Conservation (phyloP, 768 basidiomycete genomes). For the Tricholoma furcatifolium region DNA sequence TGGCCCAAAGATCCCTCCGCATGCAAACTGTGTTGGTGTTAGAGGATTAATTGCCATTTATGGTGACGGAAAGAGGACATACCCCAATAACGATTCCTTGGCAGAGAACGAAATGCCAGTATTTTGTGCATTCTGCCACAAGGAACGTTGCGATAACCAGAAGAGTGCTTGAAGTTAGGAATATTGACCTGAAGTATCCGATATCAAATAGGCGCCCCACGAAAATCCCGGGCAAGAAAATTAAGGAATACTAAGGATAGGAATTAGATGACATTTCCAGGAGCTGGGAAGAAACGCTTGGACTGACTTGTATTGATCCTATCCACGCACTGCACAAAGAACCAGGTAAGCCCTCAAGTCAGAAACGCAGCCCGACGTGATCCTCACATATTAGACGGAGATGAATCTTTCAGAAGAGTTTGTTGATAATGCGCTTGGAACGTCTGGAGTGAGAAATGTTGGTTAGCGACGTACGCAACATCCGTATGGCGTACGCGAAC, state of each 20-base stretch:
- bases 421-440: conserved; percentile 11
- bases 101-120: conserved; percentile 78
- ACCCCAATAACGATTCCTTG: conserved; percentile 72
- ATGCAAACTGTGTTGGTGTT: conserved; percentile 32
- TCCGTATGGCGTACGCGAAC: conserved; percentile 22
- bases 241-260: conserved; percentile 51
- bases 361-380: neutral
- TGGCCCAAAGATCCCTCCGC: conserved; percentile 63
- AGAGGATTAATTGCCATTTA: conserved; percentile 7
- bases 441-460: neutral
- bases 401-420: neutral
- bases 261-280: neutral
- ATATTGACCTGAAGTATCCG: conserved; percentile 58
- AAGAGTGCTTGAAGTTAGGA: conserved; percentile 44
- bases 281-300: neutral
- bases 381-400: conserved; percentile 6
- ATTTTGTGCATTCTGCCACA: conserved; percentile 66
- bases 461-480: no score
- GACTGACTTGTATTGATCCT: conserved; percentile 11
- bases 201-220: conserved; percentile 69
- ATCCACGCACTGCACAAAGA: conserved; percentile 6
- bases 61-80: conserved; percentile 20
- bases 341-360: neutral
- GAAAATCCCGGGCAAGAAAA: conserved; percentile 61
- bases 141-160: conserved; percentile 60